Conservation (phyloP, 2,329 filamentous ascomycete species). For the Domatiomyces globalis region DNA sequence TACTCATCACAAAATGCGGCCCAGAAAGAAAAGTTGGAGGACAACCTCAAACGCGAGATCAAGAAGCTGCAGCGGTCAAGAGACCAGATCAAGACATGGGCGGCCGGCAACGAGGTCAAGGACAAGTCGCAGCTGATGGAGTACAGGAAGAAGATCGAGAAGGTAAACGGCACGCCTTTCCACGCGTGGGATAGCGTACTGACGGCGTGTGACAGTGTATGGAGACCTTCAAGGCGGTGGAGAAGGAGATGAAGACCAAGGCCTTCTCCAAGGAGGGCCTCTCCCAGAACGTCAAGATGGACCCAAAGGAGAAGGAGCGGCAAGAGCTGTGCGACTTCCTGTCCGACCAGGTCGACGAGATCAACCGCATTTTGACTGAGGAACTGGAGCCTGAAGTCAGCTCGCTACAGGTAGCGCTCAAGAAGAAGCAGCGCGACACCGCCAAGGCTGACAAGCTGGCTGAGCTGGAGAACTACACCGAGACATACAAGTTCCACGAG, state of each 20-base stretch:
- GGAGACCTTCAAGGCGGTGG: constrained; percentile 99
- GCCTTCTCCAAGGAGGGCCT: constrained; percentile 97
- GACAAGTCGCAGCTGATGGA: constrained; percentile 93
- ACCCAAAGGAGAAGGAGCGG: constrained; percentile 96
- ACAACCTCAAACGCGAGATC: constrained; percentile 97
- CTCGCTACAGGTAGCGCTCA: constrained; percentile 70
- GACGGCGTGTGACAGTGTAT: constrained; percentile 40
- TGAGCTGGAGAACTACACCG: constrained; percentile 68
- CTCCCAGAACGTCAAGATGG: constrained; percentile 77
- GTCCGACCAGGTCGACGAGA: constrained; percentile 71
- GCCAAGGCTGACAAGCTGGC: constrained; percentile 76
- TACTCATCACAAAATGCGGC: constrained; percentile 80
- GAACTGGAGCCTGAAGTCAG: constrained; percentile 81
- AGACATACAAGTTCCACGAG: constrained; percentile 94
- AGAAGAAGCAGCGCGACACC: constrained; percentile 82
- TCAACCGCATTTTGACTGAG: constrained; percentile 67
- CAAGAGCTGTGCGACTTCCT: constrained; percentile 78
- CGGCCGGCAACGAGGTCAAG: constrained; percentile 96
- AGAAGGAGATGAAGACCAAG: constrained; percentile 99
- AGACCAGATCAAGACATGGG: constrained; percentile 99
- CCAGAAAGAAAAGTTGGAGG: constrained; percentile 96
- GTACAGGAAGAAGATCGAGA: constrained; percentile 91
- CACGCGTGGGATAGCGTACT: constrained; percentile 11
- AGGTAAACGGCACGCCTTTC: constrained; percentile 40
- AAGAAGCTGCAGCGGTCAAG: constrained; percentile 97